These are phyloP conservation scores for Saturnispora galanensis DNA, from an alignment of 805 yeast species.

Conservation along the genomic window DNA sequence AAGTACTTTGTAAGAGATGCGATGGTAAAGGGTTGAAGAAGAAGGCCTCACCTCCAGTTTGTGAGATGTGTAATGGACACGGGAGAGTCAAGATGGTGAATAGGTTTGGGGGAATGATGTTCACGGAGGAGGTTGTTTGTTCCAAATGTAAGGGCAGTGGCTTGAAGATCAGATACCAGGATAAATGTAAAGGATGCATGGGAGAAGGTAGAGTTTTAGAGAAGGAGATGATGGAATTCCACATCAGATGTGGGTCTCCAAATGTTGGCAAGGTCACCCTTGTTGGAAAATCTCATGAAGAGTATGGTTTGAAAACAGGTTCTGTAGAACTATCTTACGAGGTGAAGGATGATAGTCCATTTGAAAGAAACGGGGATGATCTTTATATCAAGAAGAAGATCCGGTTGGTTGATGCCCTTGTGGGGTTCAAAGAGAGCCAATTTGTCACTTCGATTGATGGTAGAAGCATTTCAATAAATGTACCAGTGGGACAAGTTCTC, in stretches of 20 bases:
- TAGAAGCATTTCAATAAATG: conserved; percentile 52
- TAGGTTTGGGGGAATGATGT: conserved; percentile 68
- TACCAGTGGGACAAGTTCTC: conserved; percentile 72
- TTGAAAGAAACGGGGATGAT: conserved; percentile 46
- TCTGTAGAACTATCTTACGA: conserved; percentile 59
- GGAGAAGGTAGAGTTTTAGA: conserved; percentile 58
- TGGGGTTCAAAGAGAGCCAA: conserved; percentile 61
- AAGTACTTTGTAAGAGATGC: conserved; percentile 64
- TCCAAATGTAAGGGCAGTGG: conserved; percentile 67
- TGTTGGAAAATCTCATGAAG: conserved; percentile 68
- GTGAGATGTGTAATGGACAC: conserved; percentile 63
- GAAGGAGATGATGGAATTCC: conserved; percentile 65
- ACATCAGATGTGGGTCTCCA: conserved; percentile 61
- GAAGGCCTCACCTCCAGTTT: conserved; percentile 42
- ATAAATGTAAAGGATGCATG: conserved; percentile 65
- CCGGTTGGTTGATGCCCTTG: conserved; percentile 70
- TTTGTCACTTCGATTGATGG: conserved; percentile 72
- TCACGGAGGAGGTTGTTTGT: conserved; percentile 55
- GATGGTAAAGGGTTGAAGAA: conserved; percentile 67
- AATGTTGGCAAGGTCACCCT: conserved; percentile 52
- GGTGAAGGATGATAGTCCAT: conserved; percentile 35
- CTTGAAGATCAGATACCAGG: conserved; percentile 46
- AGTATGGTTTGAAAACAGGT: conserved; percentile 63
- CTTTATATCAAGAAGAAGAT: conserved; percentile 50
- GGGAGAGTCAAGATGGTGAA: conserved; percentile 54